Base-by-base conservation (phyloP, 2,329 filamentous ascomycete genomes). In the Colletotrichum incanum region DNA sequence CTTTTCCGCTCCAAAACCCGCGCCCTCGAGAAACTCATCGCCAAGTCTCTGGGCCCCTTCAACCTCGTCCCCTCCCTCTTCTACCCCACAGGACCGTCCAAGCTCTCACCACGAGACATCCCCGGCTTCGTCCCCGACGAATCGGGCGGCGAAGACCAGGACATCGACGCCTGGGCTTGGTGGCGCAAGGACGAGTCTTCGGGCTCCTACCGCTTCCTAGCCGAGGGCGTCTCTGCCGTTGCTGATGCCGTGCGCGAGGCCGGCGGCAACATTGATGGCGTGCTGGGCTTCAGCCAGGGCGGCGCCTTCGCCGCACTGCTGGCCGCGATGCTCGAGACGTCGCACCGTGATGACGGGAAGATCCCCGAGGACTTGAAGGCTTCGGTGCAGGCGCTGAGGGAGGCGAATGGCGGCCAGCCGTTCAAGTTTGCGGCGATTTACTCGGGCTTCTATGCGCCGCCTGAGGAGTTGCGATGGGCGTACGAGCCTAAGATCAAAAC, bases 1-100 rank as follows among this genome's bases (percentile, higher is more conserved):
- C 86, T 95, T 74, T 98, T 98, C 89, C 92, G 91, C 80, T 90
- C 92, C 81, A 98, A 98, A 85, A 97, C 94, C 56, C 93, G 94
- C 81, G 94, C 94, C 14, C 86, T 98, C 1, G 91, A 95, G 77
- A 98, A 98, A 82, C 86, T 92, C 65, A 88, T 98, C 69, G 82
- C 86, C 73, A 98, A 97, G 79, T 84, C 90, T 37, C 93, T 98
- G 74, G 82, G 88, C 2, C 88, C 91, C 55, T 83, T 88, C 67
- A 84, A 85, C 76, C 80, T 89, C 77, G 86, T 80, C 65, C 87
- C 86, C 74, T 85, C 81, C 4, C 86, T 94, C 65, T 82, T 90
- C 78, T 95, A 93, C 82, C 92, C 93, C 5, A 94, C 92, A 0
- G 93, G 82, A 0, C 93, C 93, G 5, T 86, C 89, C 78, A 88